Conservation (phyloP, 352 stramenopile species). For the Globisporangium okanoganense region DNA sequence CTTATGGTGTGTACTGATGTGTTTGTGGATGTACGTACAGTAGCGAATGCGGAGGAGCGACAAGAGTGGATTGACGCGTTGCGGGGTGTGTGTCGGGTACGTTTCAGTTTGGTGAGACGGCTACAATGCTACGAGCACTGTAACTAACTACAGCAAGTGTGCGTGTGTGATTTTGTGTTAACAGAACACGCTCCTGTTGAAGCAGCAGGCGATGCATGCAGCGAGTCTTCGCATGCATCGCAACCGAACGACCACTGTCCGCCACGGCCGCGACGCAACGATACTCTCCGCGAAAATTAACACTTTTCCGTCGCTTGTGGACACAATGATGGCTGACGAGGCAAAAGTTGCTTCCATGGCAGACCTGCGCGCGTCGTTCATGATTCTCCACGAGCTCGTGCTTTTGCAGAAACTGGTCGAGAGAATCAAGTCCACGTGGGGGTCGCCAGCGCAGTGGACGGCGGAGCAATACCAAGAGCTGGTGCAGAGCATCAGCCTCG, state of each 20-base stretch:
- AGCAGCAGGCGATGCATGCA: constrained; percentile 19
- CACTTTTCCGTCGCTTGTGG: constrained; percentile 1
- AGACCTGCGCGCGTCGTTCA: constrained; percentile 65
- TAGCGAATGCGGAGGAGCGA: constrained; percentile 35
- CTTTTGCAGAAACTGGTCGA: constrained; percentile 56
- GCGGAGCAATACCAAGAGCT: constrained; percentile 57
- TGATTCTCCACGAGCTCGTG: constrained; percentile 65
- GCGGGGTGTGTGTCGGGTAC: constrained; percentile 43
- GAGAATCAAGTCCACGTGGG: constrained; percentile 41
- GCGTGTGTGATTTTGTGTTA: not conserved
- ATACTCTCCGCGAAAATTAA: constrained; percentile 20
- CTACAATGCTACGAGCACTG: not conserved
- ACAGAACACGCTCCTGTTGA: constrained; percentile 17
- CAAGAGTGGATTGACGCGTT: constrained; percentile 63
- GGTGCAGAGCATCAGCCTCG: constrained; percentile 51
- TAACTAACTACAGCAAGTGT: not conserved
- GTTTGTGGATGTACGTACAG: constrained; percentile 20
- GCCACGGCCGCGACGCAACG: constrained; percentile 24
- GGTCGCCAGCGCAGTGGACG: constrained; percentile 38
- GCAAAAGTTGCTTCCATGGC: constrained; percentile 6
- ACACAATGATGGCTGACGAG: constrained; percentile 14
- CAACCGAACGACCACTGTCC: constrained; percentile 21
- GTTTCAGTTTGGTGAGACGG: not conserved
- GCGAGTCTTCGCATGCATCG: constrained; percentile 15
- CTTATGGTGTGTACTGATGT: not conserved